Evolutionary conservation across 2,329 filamentous ascomycete genomes (phyloP).

Genomic region (Trichoderma koningii): DNA sequence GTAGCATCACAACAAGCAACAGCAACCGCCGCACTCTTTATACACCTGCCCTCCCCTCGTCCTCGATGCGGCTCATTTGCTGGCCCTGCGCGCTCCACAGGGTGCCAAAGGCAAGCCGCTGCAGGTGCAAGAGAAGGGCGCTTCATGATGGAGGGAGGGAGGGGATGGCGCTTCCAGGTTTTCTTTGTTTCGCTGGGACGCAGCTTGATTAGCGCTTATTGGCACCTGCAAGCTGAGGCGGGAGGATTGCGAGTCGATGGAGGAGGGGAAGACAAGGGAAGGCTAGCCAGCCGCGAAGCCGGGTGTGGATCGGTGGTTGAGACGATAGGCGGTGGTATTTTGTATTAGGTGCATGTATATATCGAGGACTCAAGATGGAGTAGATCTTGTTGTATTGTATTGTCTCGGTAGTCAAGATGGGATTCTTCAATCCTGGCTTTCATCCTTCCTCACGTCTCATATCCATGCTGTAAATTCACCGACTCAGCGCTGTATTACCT

Average conservation of each 20-base stretch:
- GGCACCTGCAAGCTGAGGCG: not conserved
- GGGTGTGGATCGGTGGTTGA: no score
- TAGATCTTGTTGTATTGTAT: no score
- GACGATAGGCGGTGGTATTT: no score
- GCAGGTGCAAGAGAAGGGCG: conserved; percentile 15
- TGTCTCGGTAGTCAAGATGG: no score
- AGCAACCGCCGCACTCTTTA: not conserved
- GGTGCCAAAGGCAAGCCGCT: conserved; percentile 16
- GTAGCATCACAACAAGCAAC: not conserved
- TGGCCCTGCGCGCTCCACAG: conserved; percentile 5
- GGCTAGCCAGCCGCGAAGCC: no score
- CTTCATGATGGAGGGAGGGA: not conserved
- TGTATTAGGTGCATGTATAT: no score
- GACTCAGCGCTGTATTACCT: no score
- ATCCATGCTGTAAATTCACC: no score
- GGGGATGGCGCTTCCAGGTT: no score
- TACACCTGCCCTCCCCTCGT: not conserved
- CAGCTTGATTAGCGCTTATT: conserved; percentile 16
- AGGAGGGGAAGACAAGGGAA: not conserved
- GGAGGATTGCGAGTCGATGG: conserved; percentile 4
- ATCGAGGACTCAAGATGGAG: no score
- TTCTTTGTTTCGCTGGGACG: conserved; percentile 1
- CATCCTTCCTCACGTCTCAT: no score
- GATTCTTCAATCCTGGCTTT: no score
- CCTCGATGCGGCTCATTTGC: conserved; percentile 4